Base-by-base conservation (phyloP, 1,284 basidiomycete species). In the Rhodofomes roseus region DNA sequence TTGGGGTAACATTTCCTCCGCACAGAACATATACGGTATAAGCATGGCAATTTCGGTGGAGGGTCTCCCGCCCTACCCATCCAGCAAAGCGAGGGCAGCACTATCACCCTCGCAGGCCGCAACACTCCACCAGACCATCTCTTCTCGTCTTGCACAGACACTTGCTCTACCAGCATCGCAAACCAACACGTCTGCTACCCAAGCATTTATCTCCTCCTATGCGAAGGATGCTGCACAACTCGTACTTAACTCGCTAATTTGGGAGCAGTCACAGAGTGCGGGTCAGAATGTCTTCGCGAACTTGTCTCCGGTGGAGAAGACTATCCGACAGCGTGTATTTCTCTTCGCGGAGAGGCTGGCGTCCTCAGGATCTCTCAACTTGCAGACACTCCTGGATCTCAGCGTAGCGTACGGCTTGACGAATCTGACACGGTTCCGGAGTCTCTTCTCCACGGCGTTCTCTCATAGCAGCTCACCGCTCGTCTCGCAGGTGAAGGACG, bases 331-430 rank as follows among this genome's bases (percentile, higher is more conserved):
- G 54, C 73, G 76, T n/a, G 76, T 79, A 0, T 73, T 90, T n/a
- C 64, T 78, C 7, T 78, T 90, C 4, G 81, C 85, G 0, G 81
- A 85, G 64, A 81, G 78, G 50, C 66, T 85, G 12, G 79, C 78
- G 2, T 66, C 66, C 6, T 71, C 75, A 14, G 48, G 70, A 11
- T 66, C 73, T 3, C 70, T 89, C 8, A 81, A 84, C 58, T 68
- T 81, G 4, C 78, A 79, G 60, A 80, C 77, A 0, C 72, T 91
- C 2, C 72, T 90, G 11, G 87, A 90, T 72, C 76, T 91, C 12
- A 74, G 81, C 18, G 78, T 90, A 54, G 77, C 79, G 1, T 89
- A 87, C 66, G 76, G 79, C 0, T 70, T 72, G 9, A 73, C 75
- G 0, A 77, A 83, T 56, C 66, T 74, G 9, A 72, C 77, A 14